phyloP scores from a whole-genome alignment of 1,139 yeast species.

The Nakaseomyces glabratus region DNA sequence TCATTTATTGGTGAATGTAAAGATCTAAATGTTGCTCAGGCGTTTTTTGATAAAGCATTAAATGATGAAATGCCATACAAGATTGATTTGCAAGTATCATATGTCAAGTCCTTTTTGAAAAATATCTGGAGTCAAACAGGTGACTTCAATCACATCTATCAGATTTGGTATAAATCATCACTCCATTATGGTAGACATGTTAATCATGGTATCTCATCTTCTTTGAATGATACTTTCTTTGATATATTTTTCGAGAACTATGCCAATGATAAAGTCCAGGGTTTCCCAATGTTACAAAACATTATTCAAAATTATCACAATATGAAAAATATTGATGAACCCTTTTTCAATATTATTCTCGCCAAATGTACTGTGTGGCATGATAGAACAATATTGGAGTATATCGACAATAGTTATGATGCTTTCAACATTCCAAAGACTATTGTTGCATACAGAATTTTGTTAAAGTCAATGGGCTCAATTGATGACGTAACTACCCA shows the following conservation, averaged over 20 bases:
- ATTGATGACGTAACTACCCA: constrained; percentile 44
- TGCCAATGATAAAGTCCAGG: constrained; percentile 47
- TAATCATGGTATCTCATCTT: constrained; percentile 55
- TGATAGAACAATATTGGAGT: constrained; percentile 54
- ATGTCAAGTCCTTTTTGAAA: constrained; percentile 56
- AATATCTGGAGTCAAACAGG: constrained; percentile 52
- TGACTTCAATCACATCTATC: constrained; percentile 49
- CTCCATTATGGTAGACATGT: constrained; percentile 50
- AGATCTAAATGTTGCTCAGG: constrained; percentile 61
- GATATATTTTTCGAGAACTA: constrained; percentile 55
- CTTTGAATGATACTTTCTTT: constrained; percentile 63
- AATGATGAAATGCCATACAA: constrained; percentile 59
- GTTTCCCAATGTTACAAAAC: constrained; percentile 49
- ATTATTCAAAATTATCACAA: constrained; percentile 50
- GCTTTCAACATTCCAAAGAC: constrained; percentile 52
- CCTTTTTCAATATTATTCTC: constrained; percentile 69
- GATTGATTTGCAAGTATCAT: constrained; percentile 66
- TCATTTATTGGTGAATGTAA: constrained; percentile 76
- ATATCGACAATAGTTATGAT: constrained; percentile 53
- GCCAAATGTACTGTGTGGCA: constrained; percentile 64
- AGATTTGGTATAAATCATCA: constrained; percentile 59
- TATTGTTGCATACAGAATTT: constrained; percentile 66
- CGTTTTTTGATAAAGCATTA: constrained; percentile 66
- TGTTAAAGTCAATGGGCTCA: constrained; percentile 65
- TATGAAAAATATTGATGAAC: constrained; percentile 56